Percentiles rank a stretch among this genome's conserved stretches.
Conservation (phyloP, 1,139 yeast genomes). For the Nakaseomyces sp. region DNA sequence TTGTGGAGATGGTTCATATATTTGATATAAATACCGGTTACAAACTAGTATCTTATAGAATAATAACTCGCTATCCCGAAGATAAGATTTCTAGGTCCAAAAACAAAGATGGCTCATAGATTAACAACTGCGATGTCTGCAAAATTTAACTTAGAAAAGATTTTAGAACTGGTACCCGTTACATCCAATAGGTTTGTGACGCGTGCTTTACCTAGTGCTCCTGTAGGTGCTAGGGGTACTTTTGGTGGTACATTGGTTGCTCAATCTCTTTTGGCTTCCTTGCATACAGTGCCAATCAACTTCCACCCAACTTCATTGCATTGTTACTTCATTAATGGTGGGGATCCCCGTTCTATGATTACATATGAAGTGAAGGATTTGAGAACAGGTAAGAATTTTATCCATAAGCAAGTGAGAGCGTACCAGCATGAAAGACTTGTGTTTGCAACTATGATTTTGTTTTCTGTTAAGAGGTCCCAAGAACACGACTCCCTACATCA, state of each 20-base stretch:
- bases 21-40: not conserved
- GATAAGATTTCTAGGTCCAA: not conserved
- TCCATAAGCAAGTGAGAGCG: conserved; percentile 51
- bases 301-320: conserved; percentile 46
- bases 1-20: not conserved
- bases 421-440: conserved; percentile 44
- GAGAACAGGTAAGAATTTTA: conserved; percentile 54
- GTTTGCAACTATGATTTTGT: conserved; percentile 48
- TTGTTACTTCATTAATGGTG: conserved; percentile 44
- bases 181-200: conserved; percentile 19
- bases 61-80: too few relatives aligned
- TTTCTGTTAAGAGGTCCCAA: conserved; percentile 13
- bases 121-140: not conserved
- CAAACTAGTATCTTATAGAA: too few relatives aligned
- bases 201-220: conserved; percentile 29
- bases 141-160: conserved; percentile 12
- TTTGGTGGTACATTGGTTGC: conserved; percentile 77
- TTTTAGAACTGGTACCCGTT: conserved; percentile 16
- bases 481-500: conserved; percentile 21
- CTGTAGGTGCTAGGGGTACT: conserved; percentile 57
- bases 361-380: conserved; percentile 50
- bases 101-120: not conserved
- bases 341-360: conserved; percentile 42
- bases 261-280: conserved; percentile 60
- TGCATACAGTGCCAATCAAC: conserved; percentile 37